These are phyloP conservation scores for Tulasnella sp. DNA, from an alignment of 768 basidiomycete species.

Conservation along the genomic window DNA sequence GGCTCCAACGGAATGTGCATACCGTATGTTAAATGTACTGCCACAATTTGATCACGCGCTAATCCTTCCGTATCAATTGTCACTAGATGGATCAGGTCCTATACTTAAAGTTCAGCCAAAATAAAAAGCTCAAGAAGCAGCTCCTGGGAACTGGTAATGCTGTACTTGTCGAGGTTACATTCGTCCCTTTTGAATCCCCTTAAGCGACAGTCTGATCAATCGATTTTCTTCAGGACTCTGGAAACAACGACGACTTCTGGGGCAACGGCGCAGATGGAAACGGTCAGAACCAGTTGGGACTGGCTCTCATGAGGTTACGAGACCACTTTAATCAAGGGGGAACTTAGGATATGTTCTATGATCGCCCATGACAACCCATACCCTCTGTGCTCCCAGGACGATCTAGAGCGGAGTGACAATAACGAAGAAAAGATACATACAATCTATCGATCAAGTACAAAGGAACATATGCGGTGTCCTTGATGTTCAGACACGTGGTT, in stretches of 20 bases:
- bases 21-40: background rate
- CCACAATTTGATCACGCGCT: too few species aligned
- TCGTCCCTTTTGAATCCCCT: background rate
- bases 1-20: background rate
- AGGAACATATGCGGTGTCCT: too few species aligned
- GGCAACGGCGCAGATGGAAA: conserved; percentile 17
- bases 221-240: conserved; percentile 13
- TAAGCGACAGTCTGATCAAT: background rate
- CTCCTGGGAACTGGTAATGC: conserved; percentile 17
- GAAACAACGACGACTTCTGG: conserved; percentile 15
- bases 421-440: too few species aligned
- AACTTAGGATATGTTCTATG: too few species aligned
- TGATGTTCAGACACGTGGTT: too few species aligned
- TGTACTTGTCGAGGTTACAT: conserved; percentile 17
- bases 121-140: conserved; percentile 9
- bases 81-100: conserved; percentile 20
- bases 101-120: conserved; percentile 19
- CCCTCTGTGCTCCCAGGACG: too few species aligned
- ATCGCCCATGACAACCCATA: too few species aligned
- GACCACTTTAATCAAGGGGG: too few species aligned
- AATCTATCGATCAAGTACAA: too few species aligned
- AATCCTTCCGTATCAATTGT: background rate
- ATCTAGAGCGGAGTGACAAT: too few species aligned
- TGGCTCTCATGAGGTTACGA: conserved; percentile 18
- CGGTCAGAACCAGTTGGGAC: conserved; percentile 20